These are phyloP conservation scores for Candida sanyaensis DNA, from an alignment of 1,139 yeast species.

Conservation along the genomic window DNA sequence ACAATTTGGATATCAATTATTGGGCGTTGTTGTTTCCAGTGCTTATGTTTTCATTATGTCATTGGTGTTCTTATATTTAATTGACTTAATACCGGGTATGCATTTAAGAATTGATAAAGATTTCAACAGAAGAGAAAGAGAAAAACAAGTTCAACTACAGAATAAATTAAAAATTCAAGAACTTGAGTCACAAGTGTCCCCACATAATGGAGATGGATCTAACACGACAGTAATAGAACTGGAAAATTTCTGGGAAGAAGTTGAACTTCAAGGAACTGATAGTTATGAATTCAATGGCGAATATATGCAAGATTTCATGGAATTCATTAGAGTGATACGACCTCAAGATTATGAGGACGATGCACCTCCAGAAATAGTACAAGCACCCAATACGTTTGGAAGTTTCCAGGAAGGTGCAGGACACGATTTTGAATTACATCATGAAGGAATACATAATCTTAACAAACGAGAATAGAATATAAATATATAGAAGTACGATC, in stretches of 20 bases:
- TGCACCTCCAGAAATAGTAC: conserved; percentile 3
- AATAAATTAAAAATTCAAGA: conserved; percentile 13
- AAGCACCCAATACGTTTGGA: neutral
- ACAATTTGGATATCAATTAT: conserved; percentile 50
- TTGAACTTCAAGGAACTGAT: conserved; percentile 53
- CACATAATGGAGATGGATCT: conserved; percentile 9
- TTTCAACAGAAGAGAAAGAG: conserved; percentile 36
- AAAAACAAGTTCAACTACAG: conserved; percentile 10
- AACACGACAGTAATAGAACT: conserved; percentile 10
- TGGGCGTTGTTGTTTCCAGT: conserved; percentile 45
- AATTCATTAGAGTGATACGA: conserved; percentile 42
- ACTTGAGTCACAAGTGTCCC: conserved; percentile 22
- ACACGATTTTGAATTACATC: conserved; percentile 21
- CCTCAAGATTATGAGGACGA: conserved; percentile 43
- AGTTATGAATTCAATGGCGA: conserved; percentile 55
- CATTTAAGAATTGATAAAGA: conserved; percentile 48
- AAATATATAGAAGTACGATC: neutral
- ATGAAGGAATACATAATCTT: conserved; percentile 11
- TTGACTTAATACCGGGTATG: conserved; percentile 49
- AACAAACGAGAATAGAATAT: conserved; percentile 12
- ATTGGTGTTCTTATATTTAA: conserved; percentile 37
- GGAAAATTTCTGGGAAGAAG: conserved; percentile 24
- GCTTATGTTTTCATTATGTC: conserved; percentile 40
- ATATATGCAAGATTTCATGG: conserved; percentile 48
- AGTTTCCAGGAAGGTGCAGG: neutral